Evolutionary conservation across 1,139 yeast genomes (phyloP), one percentile per base, ranked within the genome.

Genomic region (Kodamaea fungicola): DNA sequence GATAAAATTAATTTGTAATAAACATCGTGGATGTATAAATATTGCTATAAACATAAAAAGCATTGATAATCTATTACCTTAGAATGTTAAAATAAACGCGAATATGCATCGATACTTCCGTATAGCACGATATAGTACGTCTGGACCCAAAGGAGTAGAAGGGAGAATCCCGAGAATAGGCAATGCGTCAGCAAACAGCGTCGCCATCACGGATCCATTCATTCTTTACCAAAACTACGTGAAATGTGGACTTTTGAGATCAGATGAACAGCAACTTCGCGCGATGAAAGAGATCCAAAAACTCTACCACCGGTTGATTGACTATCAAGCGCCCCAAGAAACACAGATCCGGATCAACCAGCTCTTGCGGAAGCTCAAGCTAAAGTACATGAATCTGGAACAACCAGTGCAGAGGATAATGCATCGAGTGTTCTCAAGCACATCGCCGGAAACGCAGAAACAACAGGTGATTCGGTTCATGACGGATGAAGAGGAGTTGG

Each of bases 271-370:
- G 10, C 90, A 83, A 51, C 59, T 80, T 7, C 61, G 88, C 12
- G 78, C 78, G 1, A 82, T 81, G 59, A 71, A 78, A 33, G 83
- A 81, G 55, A 72, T 82, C 42, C 88, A 81, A 47, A 78, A 75
- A 46, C 59, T 82, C 5, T 80, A 80, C 49, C 65, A 70, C 36
- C 62, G 86, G 8, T 74, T 83, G 12, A 65, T 76, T 25, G 81
- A 79, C 49, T 83, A 83, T 52, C 51, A 51, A 3, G 88, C 89
- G 0, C 76, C 82, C 2, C 67, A 67, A 21, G 76, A 76, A 28
- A 62, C 74, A 10, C 67, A 62, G 37, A 63, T 77, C 23, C 67
- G 62, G 43, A 68, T 78, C 37, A 71, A 76, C 34, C 55, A 69
- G 19, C 45, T 82, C 5, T 60, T 79, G 12, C 53, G 77, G 27